phyloP scores from a whole-genome alignment of 1,284 basidiomycete species.

The Ustilago shanxiensis region DNA sequence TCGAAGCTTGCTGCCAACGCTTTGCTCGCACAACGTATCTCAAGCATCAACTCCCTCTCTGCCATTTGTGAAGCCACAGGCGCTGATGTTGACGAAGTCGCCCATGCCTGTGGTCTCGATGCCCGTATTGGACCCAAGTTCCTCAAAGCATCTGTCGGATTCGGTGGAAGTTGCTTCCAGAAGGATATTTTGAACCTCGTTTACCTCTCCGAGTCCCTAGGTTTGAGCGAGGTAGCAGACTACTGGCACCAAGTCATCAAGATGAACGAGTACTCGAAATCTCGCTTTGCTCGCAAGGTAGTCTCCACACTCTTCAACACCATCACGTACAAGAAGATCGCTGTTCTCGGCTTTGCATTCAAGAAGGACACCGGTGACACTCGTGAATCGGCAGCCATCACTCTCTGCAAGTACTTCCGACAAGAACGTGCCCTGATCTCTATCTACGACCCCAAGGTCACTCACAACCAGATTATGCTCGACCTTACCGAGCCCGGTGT shows the following conservation, averaged over 20 bases:
- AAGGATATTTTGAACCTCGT: conserved; percentile 96
- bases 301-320: conserved; percentile 90
- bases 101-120: conserved; percentile 93
- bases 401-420: conserved; percentile 92
- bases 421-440: conserved; percentile 87
- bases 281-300: conserved; percentile 71
- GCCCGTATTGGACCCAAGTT: conserved; percentile 94
- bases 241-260: conserved; percentile 80
- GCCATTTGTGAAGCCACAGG: conserved; percentile 99
- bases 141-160: conserved; percentile 94
- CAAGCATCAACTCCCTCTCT: conserved; percentile 95
- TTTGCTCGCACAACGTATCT: conserved; percentile 95
- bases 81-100: conserved; percentile 97
- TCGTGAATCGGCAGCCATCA: conserved; percentile 96
- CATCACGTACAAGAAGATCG: conserved; percentile 94
- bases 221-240: conserved; percentile 95
- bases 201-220: conserved; percentile 88
- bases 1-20: conserved; percentile 99
- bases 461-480: conserved; percentile 73
- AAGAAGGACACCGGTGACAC: conserved; percentile 70
- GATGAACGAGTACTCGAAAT: conserved; percentile 69
- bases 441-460: conserved; percentile 90
- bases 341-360: conserved; percentile 85
- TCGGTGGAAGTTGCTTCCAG: conserved; percentile 95
- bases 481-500: conserved; percentile 74